phyloP scores from a whole-genome alignment of 257 asterid species.

The Solanum pennellii region DNA sequence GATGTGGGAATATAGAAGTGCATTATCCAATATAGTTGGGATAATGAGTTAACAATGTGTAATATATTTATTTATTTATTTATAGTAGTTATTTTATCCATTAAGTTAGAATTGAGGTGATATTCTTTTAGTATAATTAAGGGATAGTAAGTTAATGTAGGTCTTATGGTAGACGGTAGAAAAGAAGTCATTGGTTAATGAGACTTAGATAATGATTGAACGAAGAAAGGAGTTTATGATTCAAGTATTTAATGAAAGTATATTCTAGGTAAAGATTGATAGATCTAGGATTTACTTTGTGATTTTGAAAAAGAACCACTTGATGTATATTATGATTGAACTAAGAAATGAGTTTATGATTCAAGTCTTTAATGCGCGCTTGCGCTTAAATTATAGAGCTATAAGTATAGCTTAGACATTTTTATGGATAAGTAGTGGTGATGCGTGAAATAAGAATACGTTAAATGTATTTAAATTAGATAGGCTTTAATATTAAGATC shows the following conservation, averaged over 20 bases:
- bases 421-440: neutral
- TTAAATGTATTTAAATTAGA: too few relatives aligned
- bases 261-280: neutral
- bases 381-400: neutral
- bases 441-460: neutral
- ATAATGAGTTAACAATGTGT: neutral
- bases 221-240: neutral
- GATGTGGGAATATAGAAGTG: neutral
- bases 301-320: neutral
- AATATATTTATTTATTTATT: too few relatives aligned
- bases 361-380: too few relatives aligned
- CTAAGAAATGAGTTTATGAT: too few relatives aligned
- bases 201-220: neutral
- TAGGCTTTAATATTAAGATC: neutral
- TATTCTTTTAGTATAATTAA: too few relatives aligned
- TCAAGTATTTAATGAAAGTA: neutral
- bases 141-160: neutral
- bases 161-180: neutral
- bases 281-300: neutral
- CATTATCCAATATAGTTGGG: neutral
- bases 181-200: neutral
- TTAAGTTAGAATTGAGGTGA: neutral
- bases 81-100: neutral
- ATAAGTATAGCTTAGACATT: too few relatives aligned
- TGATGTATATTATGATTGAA: neutral